Conservation (phyloP, 345 rosid species). For the Limnanthes douglasii region DNA sequence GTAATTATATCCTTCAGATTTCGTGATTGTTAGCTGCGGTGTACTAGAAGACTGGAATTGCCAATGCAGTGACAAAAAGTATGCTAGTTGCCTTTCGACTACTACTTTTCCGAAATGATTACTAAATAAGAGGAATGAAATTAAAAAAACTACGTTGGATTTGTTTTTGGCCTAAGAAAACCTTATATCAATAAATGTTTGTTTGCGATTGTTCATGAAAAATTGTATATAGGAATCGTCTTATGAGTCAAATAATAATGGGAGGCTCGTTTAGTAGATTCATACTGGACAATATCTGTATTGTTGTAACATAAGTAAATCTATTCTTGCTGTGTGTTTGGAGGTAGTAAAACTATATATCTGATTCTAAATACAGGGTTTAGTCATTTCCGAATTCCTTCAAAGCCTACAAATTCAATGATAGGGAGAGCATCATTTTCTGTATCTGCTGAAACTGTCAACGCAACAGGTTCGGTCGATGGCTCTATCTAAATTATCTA, state of each 20-base stretch:
- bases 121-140: constrained; percentile 4
- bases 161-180: too few species aligned
- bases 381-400: constrained; percentile 7
- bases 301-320: neutral
- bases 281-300: neutral
- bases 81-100: neutral
- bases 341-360: too few species aligned
- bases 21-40: neutral
- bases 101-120: neutral
- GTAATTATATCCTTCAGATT: neutral
- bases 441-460: constrained; percentile 11
- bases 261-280: neutral
- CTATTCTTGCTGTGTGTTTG: too few species aligned
- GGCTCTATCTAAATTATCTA: neutral
- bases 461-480: constrained; percentile 32
- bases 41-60: neutral
- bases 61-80: neutral
- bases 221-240: too few species aligned
- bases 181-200: too few species aligned
- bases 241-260: neutral
- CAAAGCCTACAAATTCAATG: constrained; percentile 6
- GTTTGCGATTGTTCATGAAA: too few species aligned
- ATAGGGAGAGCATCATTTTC: constrained; percentile 19
- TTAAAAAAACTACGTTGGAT: too few species aligned
- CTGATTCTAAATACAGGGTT: too few species aligned